phyloP scores from a whole-genome alignment of 108 stramenopile species.

The Pseudonitzschia delicatissima region DNA sequence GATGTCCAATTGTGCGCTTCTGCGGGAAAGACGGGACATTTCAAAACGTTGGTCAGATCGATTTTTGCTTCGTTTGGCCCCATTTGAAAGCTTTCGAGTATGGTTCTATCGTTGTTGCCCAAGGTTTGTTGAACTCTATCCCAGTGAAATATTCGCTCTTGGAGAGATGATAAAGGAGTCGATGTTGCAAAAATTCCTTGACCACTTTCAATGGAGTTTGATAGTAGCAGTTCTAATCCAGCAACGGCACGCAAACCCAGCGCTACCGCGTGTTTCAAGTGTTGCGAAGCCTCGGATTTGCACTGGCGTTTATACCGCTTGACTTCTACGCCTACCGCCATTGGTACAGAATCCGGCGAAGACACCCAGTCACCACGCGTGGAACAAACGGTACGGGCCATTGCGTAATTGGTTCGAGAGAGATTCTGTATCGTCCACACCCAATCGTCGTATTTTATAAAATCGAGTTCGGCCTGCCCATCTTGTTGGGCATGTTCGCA shows the following conservation, averaged over 20 bases:
- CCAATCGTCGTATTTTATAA: conserved; percentile 33
- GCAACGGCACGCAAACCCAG: conserved; percentile 57
- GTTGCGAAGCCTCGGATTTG: conserved; percentile 33
- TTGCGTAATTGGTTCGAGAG: conserved; percentile 60
- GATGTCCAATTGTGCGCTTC: conserved; percentile 39
- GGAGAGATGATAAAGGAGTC: conserved; percentile 13
- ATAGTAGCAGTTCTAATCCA: conserved; percentile 52
- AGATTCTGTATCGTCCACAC: conserved; percentile 43
- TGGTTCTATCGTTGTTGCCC: neutral
- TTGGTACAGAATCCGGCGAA: conserved; percentile 24
- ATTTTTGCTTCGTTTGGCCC: conserved; percentile 48
- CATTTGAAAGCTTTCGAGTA: conserved; percentile 41
- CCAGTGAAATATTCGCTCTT: conserved; percentile 54
- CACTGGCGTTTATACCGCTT: conserved; percentile 42
- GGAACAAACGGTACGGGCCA: conserved; percentile 33
- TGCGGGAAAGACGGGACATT: conserved; percentile 62
- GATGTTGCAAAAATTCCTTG: neutral
- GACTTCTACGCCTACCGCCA: conserved; percentile 21
- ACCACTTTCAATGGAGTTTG: neutral
- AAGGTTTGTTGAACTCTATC: conserved; percentile 34
- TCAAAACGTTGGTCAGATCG: conserved; percentile 35
- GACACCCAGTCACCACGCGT: conserved; percentile 12
- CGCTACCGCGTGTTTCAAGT: conserved; percentile 52
- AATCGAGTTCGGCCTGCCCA: neutral
- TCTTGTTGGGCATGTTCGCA: conserved; percentile 18